A percentile compares a stretch with the other conserved stretches of the same genome.
Evolutionary conservation across 2,329 filamentous ascomycete genomes (phyloP).

Genomic region (Fusarium xyrophilum): DNA sequence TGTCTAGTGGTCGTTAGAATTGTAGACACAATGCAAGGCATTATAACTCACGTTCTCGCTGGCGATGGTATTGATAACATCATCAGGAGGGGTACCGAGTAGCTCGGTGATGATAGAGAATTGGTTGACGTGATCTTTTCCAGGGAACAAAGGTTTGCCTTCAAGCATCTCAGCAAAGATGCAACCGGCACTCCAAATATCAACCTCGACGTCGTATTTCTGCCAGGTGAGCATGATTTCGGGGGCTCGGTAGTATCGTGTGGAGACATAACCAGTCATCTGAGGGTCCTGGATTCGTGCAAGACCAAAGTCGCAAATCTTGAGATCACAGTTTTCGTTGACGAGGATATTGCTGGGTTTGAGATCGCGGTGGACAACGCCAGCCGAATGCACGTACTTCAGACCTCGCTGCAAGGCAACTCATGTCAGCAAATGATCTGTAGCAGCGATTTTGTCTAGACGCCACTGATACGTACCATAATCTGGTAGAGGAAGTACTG

Average conservation of each 20-base stretch:
- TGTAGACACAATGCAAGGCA: not conserved
- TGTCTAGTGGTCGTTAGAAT: conserved; percentile 64
- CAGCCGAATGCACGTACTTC: conserved; percentile 99
- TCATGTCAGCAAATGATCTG: conserved; percentile 17
- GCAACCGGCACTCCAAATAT: conserved; percentile 99
- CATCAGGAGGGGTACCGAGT: conserved; percentile 92
- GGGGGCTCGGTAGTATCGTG: conserved; percentile 96
- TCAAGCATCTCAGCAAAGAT: conserved; percentile 99
- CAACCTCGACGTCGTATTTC: conserved; percentile 98
- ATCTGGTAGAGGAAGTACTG: conserved; percentile 99
- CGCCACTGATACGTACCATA: conserved; percentile 67
- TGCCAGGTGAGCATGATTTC: conserved; percentile 99
- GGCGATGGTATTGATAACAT: conserved; percentile 98
- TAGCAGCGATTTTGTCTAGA: not conserved
- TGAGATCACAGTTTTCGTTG: conserved; percentile 99
- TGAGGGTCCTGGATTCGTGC: conserved; percentile 98
- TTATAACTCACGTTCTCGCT: conserved; percentile 86
- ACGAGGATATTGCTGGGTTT: conserved; percentile 99
- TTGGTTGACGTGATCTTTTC: conserved; percentile 99
- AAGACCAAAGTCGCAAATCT: conserved; percentile 98
- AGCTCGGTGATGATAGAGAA: conserved; percentile 99
- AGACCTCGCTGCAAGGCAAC: conserved; percentile 74
- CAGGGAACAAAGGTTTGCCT: conserved; percentile 96
- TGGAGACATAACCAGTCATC: conserved; percentile 99
- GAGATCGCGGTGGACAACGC: conserved; percentile 95